Evolutionary conservation across 163 green algal species (phyloP).

Genomic region (Chlamydomonas reinhardtii): DNA sequence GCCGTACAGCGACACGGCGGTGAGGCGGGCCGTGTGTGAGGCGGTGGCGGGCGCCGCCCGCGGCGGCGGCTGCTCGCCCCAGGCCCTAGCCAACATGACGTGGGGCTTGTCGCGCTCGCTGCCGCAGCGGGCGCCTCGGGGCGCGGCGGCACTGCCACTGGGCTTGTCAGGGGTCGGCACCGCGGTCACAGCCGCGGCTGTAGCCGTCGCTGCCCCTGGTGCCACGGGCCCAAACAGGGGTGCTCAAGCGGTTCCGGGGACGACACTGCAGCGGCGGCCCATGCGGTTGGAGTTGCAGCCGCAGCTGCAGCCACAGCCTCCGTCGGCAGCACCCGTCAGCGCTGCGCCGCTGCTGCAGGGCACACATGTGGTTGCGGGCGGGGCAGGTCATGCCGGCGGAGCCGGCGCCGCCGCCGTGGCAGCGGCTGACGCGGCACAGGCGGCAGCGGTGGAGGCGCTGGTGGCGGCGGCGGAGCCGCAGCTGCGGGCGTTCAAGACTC

Average conservation of each 20-base stretch:
- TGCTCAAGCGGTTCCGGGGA: too few species aligned
- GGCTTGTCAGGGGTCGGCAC: too few species aligned
- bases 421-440: neutral
- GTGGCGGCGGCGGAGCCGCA: neutral
- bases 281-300: too few species aligned
- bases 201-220: neutral
- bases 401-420: too few species aligned
- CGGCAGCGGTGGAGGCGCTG: neutral
- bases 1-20: neutral
- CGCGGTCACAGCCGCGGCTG: neutral
- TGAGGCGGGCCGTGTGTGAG: neutral
- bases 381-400: too few species aligned
- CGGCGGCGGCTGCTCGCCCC: neutral
- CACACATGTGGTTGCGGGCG: too few species aligned
- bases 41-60: conserved; percentile 14
- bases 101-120: conserved; percentile 26
- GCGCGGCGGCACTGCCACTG: too few species aligned
- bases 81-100: conserved; percentile 32
- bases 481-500: conserved; percentile 19
- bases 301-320: too few species aligned
- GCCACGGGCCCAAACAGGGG: too few species aligned
- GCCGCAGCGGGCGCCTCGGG: neutral
- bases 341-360: too few species aligned
- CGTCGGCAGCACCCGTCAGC: too few species aligned
- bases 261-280: too few species aligned